A percentile compares a stretch with the other conserved stretches of the same genome.
phyloP scores from a whole-genome alignment of 73 alveolate genomes.

The Paramecium tetraurelia region DNA sequence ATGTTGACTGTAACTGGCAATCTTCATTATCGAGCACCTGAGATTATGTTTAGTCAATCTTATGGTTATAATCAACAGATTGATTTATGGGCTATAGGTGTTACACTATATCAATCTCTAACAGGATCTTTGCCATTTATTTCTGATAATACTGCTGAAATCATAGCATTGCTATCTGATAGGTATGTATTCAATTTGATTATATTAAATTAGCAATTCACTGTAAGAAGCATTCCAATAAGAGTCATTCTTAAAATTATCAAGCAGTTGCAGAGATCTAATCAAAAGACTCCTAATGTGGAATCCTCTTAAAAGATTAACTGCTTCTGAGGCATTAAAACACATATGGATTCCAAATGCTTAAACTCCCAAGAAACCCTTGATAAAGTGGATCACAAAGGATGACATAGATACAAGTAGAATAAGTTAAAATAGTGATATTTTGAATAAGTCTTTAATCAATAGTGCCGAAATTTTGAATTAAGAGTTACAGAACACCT shows the following conservation, averaged over 20 bases:
- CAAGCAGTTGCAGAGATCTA: slow-evolving; percentile 1
- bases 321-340: slow-evolving; percentile 11
- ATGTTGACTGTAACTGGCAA: slow-evolving; percentile 9
- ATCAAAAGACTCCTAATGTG: neutral
- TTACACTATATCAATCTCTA: neutral
- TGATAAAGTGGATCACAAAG: neutral
- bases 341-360: slow-evolving; percentile 23
- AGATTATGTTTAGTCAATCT: neutral
- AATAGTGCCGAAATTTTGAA: neutral
- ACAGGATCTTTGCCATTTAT: neutral
- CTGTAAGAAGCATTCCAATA: neutral
- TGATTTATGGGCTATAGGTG: slow-evolving; percentile 35
- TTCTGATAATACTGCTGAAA: neutral
- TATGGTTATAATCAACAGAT: slow-evolving; percentile 20
- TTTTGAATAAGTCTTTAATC: neutral
- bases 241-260: neutral
- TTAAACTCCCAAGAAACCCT: neutral
- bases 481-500: neutral
- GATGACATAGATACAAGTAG: slow-evolving; percentile 4
- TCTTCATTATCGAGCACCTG: slow-evolving; percentile 23
- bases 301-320: slow-evolving; percentile 36
- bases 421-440: neutral
- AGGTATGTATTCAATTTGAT: neutral
- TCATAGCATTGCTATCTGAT: neutral
- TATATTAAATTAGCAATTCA: neutral